Evolutionary conservation across 805 yeast genomes (phyloP).

Genomic region (Saturnispora galanensis): DNA sequence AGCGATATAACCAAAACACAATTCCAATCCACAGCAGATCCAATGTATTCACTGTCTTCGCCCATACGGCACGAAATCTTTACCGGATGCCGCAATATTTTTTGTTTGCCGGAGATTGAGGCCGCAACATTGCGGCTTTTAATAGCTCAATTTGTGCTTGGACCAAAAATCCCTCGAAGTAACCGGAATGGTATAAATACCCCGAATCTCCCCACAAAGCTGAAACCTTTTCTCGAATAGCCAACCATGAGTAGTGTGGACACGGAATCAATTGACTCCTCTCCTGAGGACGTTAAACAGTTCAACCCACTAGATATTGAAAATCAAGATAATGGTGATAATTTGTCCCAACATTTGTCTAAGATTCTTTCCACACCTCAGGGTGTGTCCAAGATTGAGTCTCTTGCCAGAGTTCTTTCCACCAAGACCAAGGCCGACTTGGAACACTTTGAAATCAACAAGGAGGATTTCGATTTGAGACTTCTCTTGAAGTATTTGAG

Average conservation of each 20-base stretch:
- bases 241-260: conserved; percentile 11
- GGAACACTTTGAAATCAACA: conserved; percentile 35
- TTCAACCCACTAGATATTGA: conserved; percentile 21
- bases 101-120: no score
- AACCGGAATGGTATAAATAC: neutral
- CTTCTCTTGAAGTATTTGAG: conserved; percentile 32
- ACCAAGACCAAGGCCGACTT: conserved; percentile 38
- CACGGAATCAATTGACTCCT: conserved; percentile 19
- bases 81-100: no score
- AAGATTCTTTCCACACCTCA: conserved; percentile 19
- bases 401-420: conserved; percentile 42
- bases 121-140: neutral
- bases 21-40: no score
- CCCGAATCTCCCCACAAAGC: neutral
- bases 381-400: conserved; percentile 30
- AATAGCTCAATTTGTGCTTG: neutral
- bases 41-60: no score
- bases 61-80: no score
- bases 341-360: conserved; percentile 21
- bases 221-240: no score
- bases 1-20: no score
- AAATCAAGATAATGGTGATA: conserved; percentile 18
- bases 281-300: conserved; percentile 19
- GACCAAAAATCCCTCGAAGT: conserved; percentile 6
- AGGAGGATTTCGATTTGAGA: conserved; percentile 37